A percentile compares a stretch with the other conserved stretches of the same genome.
Evolutionary conservation across 73 alveolate genomes (phyloP).

Genomic region (Tetrahymena malaccensis): DNA sequence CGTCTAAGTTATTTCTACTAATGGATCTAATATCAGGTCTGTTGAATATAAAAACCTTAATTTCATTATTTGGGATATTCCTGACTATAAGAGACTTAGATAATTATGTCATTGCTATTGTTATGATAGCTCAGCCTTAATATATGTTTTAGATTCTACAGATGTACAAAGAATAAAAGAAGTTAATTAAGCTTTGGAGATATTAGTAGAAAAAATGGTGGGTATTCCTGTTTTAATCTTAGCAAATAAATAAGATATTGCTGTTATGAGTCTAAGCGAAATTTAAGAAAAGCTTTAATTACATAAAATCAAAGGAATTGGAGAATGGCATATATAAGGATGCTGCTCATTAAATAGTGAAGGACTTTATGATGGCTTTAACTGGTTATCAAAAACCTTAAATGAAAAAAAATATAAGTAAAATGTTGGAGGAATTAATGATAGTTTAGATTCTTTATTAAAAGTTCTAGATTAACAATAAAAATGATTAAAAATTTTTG

Average conservation of each 20-base stretch:
- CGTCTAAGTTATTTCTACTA: background rate
- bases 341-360: background rate
- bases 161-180: background rate
- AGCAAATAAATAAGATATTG: background rate
- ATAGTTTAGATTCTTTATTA: too few species aligned
- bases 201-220: background rate
- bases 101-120: background rate
- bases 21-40: background rate
- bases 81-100: background rate
- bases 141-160: background rate
- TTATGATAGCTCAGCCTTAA: background rate
- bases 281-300: background rate
- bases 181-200: background rate
- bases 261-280: background rate
- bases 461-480: too few species aligned
- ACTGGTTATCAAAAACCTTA: background rate
- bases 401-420: background rate
- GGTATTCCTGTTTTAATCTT: background rate
- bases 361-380: background rate
- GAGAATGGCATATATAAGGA: background rate
- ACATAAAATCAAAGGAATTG: background rate
- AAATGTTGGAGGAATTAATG: background rate
- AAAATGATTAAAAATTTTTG: too few species aligned
- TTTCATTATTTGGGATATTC: background rate
- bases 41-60: background rate